These are phyloP conservation scores for Amanita phalloides DNA, from an alignment of 768 basidiomycete species.

Conservation along the genomic window DNA sequence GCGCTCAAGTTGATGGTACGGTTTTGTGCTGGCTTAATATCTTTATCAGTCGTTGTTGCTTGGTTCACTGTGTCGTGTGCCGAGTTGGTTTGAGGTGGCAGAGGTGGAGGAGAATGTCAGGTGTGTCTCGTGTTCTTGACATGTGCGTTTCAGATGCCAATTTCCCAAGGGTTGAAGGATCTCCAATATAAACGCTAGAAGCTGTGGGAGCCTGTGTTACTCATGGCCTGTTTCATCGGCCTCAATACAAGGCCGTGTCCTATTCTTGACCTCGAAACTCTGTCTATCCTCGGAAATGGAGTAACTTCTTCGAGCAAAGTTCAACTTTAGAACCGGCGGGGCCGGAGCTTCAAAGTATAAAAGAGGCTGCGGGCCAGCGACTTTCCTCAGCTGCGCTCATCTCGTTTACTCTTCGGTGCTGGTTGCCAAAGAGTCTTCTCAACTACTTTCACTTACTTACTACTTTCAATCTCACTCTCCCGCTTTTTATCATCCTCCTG, in stretches of 20 bases:
- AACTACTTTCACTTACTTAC: neutral
- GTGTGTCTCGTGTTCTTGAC: conserved; percentile 26
- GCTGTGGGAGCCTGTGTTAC: conserved; percentile 38
- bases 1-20: conserved; percentile 91
- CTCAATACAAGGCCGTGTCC: too few species aligned
- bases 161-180: conserved; percentile 66
- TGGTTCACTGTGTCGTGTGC: conserved; percentile 77
- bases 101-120: conserved; percentile 81
- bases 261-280: too few species aligned
- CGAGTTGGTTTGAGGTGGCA: conserved; percentile 95
- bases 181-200: conserved; percentile 93
- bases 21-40: conserved; percentile 90
- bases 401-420: conserved; percentile 3
- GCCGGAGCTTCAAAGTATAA: neutral
- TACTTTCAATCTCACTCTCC: neutral
- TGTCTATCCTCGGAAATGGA: too few species aligned
- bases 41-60: conserved; percentile 71
- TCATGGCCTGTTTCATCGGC: too few species aligned
- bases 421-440: conserved; percentile 1
- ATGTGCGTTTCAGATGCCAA: neutral
- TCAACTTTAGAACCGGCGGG: too few species aligned
- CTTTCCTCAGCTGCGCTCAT: neutral
- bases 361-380: neutral
- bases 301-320: too few species aligned
- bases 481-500: neutral